phyloP scores from a whole-genome alignment of 192 early-diverging fungal species.

The Rhizophagus clarus region DNA sequence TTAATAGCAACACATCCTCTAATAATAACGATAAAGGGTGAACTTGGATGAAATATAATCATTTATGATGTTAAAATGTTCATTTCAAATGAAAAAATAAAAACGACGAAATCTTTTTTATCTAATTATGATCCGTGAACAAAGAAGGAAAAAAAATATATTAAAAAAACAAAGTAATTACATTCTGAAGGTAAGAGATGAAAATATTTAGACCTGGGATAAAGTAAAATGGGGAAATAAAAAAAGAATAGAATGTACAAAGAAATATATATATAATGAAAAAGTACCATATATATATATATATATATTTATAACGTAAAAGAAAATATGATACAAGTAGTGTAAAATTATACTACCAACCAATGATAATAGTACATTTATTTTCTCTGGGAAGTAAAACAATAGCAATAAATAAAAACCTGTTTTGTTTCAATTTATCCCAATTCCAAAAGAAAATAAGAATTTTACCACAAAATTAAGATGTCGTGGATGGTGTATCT shows the following conservation, averaged over 20 bases:
- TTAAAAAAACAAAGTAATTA: conserved; percentile 22
- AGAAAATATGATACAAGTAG: neutral
- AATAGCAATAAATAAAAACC: no score
- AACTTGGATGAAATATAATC: neutral
- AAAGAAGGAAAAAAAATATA: conserved; percentile 21
- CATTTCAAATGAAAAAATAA: neutral
- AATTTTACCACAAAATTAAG: neutral
- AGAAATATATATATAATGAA: neutral
- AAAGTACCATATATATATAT: conserved; percentile 26
- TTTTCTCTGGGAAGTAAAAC: no score
- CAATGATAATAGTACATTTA: neutral
- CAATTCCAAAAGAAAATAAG: no score
- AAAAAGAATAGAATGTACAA: conserved; percentile 6
- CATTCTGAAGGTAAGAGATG: conserved; percentile 7
- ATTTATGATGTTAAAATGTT: neutral
- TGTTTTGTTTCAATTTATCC: no score
- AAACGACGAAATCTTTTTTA: conserved; percentile 10
- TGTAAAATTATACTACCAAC: neutral
- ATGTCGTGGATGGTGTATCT: neutral
- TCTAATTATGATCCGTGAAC: neutral
- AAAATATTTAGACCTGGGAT: neutral
- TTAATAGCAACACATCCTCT: neutral
- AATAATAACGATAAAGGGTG: neutral
- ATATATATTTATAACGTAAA: neutral
- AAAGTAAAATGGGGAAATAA: neutral